Percentiles rank a stretch among this genome's conserved stretches.
Evolutionary conservation across 805 yeast genomes (phyloP).

Genomic region (Metschnikowia dekortorum): DNA sequence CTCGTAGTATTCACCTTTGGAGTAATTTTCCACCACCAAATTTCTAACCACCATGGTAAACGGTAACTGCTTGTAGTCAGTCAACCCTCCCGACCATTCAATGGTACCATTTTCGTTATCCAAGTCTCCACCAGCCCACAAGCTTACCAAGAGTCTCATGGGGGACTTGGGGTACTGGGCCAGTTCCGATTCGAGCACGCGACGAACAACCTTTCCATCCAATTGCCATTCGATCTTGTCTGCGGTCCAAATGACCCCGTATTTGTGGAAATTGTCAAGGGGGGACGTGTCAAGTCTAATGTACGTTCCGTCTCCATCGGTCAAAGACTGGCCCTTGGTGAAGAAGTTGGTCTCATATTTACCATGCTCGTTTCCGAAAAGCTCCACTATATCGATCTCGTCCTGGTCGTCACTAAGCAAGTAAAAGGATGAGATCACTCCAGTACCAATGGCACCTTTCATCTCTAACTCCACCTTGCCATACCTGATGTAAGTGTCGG

Average conservation of each 20-base stretch:
- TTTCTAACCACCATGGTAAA: conserved; percentile 27
- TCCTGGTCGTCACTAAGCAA: conserved; percentile 41
- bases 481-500: conserved; percentile 29
- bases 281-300: conserved; percentile 26
- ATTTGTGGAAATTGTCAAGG: conserved; percentile 21
- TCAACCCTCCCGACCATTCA: conserved; percentile 38
- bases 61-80: conserved; percentile 30
- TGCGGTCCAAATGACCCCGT: conserved; percentile 37
- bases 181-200: conserved; percentile 7
- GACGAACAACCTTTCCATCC: conserved; percentile 27
- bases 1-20: conserved; percentile 24
- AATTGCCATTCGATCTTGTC: conserved; percentile 26
- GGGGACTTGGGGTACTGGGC: conserved; percentile 34
- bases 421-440: conserved; percentile 37
- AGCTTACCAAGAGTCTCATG: conserved; percentile 31
- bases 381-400: conserved; percentile 38
- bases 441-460: conserved; percentile 28
- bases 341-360: conserved; percentile 37
- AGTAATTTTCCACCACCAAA: conserved; percentile 23
- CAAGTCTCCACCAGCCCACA: conserved; percentile 43
- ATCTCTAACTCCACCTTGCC: conserved; percentile 37
- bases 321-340: conserved; percentile 34
- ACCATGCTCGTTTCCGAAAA: conserved; percentile 32
- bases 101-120: conserved; percentile 33
- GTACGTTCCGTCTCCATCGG: conserved; percentile 33